Conservation (phyloP, 352 stramenopile genomes). For the Globisporangium nagaii region DNA sequence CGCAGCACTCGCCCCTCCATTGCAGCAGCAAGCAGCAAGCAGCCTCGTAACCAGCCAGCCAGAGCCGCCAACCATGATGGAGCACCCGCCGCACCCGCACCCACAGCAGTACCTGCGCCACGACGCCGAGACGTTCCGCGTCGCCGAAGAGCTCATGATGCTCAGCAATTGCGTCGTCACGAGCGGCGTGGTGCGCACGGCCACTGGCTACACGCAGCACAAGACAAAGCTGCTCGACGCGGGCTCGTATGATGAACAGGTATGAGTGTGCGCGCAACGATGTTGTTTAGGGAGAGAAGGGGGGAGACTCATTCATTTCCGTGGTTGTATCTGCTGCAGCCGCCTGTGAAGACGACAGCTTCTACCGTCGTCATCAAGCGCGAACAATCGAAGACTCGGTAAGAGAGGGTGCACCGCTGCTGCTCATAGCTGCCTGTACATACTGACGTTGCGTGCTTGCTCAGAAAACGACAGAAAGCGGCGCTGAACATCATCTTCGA, state of each 20-base stretch:
- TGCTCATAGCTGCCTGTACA: no score
- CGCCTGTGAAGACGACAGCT: background rate
- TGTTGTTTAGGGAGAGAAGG: background rate
- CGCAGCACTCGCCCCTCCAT: no score
- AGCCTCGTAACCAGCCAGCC: background rate
- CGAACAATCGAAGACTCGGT: background rate
- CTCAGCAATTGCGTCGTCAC: conserved; percentile 34
- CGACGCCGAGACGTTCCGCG: conserved; percentile 69
- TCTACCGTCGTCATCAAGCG: conserved; percentile 1
- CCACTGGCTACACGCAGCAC: background rate
- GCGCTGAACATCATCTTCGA: conserved; percentile 3
- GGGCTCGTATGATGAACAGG: background rate
- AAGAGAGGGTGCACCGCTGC: background rate
- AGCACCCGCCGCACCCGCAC: conserved; percentile 13
- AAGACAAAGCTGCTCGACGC: background rate
- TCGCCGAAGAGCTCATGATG: conserved; percentile 75
- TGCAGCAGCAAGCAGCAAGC: background rate
- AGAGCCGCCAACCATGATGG: conserved; percentile 19
- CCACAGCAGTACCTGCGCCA: conserved; percentile 18
- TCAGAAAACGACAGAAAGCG: conserved; percentile 12
- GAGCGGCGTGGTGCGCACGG: background rate
- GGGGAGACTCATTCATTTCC: background rate
- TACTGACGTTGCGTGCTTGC: background rate
- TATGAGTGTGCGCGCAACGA: background rate
- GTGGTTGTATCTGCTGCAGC: background rate